phyloP scores from a whole-genome alignment of 768 basidiomycete genomes.

The Trametes gibbosa region DNA sequence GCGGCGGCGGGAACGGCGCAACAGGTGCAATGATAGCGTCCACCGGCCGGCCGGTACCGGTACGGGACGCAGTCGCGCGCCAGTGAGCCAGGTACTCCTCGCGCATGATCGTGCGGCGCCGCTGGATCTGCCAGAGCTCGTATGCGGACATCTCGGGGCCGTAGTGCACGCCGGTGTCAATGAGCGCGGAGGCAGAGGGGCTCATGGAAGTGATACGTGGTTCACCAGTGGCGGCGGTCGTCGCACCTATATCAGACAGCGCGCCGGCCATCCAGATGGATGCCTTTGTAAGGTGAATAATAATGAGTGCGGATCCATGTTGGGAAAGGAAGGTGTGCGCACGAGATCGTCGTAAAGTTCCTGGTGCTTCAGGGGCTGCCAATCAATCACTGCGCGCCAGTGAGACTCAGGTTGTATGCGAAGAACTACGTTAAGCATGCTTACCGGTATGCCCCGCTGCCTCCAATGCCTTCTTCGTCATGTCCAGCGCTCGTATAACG shows the following conservation, averaged over 20 bases:
- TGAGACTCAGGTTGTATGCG: not conserved
- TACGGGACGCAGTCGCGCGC: constrained; percentile 38
- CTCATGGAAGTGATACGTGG: constrained; percentile 27
- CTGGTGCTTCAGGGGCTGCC: constrained; percentile 34
- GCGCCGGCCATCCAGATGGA: constrained; percentile 26
- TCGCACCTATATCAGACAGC: constrained; percentile 17
- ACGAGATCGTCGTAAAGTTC: constrained; percentile 32
- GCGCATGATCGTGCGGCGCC: constrained; percentile 33
- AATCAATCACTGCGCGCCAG: constrained; percentile 33
- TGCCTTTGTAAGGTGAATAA: constrained; percentile 8
- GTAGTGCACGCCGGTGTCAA: constrained; percentile 17
- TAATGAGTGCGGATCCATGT: not conserved
- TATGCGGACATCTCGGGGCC: constrained; percentile 25
- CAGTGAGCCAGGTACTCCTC: constrained; percentile 45
- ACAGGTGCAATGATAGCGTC: constrained; percentile 48
- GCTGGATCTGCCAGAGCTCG: constrained; percentile 43
- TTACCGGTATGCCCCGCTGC: constrained; percentile 35
- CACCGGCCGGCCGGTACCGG: constrained; percentile 46
- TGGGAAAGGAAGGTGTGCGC: too few species aligned
- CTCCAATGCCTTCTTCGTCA: constrained; percentile 31
- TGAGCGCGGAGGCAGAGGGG: constrained; percentile 5
- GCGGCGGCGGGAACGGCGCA: constrained; percentile 39
- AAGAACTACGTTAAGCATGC: constrained; percentile 1
- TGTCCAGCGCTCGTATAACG: constrained; percentile 31
- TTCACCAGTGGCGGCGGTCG: constrained; percentile 22